Evolutionary conservation across 257 asterid species (phyloP).

Genomic region (Fraxinus pennsylvanica): DNA sequence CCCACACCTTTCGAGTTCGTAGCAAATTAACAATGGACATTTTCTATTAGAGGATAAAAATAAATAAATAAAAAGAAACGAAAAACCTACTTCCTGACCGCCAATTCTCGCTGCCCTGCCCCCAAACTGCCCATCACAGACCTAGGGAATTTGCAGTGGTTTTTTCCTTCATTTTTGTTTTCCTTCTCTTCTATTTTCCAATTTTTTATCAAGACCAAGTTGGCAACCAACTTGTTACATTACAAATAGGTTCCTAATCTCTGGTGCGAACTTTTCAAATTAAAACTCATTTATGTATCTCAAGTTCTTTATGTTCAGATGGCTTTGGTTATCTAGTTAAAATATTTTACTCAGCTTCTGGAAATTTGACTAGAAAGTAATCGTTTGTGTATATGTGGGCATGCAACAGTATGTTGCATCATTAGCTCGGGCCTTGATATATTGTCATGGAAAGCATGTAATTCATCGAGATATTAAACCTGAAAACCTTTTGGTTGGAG

Average conservation of each 20-base stretch:
- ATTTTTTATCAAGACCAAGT: neutral
- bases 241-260: neutral
- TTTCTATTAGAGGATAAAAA: no score
- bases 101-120: no score
- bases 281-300: neutral
- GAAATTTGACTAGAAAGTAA: neutral
- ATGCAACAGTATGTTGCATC: conserved; percentile 82
- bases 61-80: no score
- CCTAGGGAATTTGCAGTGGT: neutral
- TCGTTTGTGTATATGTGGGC: conserved; percentile 19
- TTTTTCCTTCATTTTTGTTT: neutral
- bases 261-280: neutral
- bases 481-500: conserved; percentile 92
- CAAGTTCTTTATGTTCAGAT: neutral
- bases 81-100: no score
- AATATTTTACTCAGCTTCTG: neutral
- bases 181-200: conserved; percentile 3
- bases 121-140: no score
- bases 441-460: conserved; percentile 97
- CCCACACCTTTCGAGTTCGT: no score
- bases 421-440: conserved; percentile 89
- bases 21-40: neutral
- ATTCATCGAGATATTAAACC: conserved; percentile 97
- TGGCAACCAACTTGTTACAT: neutral
- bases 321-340: neutral